These are phyloP conservation scores for Colletotrichum sp. DNA, from an alignment of 2,329 filamentous ascomycete species.

Conservation along the genomic window DNA sequence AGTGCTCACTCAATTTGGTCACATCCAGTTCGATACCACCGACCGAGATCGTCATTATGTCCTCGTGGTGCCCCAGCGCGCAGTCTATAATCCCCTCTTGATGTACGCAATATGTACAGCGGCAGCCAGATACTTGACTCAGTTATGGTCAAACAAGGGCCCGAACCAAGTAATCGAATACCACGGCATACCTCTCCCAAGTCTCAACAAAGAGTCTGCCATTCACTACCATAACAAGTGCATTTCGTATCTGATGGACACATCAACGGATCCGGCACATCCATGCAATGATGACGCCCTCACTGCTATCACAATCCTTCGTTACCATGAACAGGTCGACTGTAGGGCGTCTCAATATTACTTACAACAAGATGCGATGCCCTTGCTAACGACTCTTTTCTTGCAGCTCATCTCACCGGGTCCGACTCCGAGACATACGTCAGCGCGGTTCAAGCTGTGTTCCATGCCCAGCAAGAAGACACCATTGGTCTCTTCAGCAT, in stretches of 20 bases:
- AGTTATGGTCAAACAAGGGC: background rate
- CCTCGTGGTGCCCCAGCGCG: background rate
- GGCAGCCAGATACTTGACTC: background rate
- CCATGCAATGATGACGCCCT: constrained; percentile 3
- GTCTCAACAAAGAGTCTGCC: background rate
- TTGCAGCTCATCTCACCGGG: background rate
- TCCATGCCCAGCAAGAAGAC: background rate
- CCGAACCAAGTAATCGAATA: background rate
- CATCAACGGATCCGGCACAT: background rate
- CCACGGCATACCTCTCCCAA: background rate
- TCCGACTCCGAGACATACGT: constrained; percentile 1
- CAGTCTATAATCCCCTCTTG: background rate
- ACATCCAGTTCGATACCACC: background rate
- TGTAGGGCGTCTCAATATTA: background rate
- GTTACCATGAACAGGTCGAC: constrained; percentile 1
- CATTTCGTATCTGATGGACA: background rate
- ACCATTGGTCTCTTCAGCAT: background rate
- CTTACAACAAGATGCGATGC: accelerated
- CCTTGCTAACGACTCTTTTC: background rate
- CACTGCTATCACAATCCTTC: background rate
- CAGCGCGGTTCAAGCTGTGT: background rate
- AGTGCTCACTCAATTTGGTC: background rate
- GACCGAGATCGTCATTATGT: constrained; percentile 1
- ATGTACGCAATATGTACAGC: constrained; percentile 6
- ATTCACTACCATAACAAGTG: constrained; percentile 1